phyloP scores from a whole-genome alignment of 129 eudicot genomes.

The Artemisia annua region DNA sequence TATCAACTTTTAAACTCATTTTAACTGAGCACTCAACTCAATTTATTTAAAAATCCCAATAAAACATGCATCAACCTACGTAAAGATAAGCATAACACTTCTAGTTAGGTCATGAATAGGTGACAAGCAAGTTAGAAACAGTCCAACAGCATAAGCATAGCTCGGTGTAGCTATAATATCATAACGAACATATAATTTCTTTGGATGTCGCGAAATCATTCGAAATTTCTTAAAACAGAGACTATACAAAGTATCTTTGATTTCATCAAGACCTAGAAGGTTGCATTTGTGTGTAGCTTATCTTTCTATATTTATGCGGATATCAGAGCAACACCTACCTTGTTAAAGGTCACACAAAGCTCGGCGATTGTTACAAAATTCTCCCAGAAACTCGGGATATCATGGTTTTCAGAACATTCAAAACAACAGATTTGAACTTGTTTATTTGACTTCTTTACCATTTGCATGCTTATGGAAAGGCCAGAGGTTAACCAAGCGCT shows the following conservation, averaged over 20 bases:
- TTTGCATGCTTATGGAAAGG: slow-evolving; percentile 82
- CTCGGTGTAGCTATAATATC: not conserved
- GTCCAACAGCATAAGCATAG: too few relatives aligned
- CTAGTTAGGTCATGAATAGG: too few relatives aligned
- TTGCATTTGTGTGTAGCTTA: slow-evolving; percentile 9
- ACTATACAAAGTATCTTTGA: slow-evolving; percentile 6
- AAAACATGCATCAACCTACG: too few relatives aligned
- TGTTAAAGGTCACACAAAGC: not conserved
- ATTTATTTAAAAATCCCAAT: too few relatives aligned
- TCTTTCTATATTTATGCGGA: not conserved
- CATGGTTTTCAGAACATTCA: not conserved
- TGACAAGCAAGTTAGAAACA: too few relatives aligned
- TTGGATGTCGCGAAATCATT: not conserved
- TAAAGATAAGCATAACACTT: too few relatives aligned
- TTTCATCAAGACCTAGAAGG: not conserved
- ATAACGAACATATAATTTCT: not conserved
- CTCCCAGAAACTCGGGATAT: slow-evolving; percentile 11
- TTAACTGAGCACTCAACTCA: too few relatives aligned
- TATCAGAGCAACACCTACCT: not conserved
- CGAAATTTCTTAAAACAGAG: not conserved
- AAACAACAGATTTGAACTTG: not conserved
- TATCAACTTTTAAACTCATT: too few relatives aligned
- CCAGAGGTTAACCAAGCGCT: slow-evolving; percentile 91
- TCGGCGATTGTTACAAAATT: slow-evolving; percentile 8
- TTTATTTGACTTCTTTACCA: slow-evolving; percentile 50